Conservation (phyloP, 176 grass and related monocot species). For the Melocanna baccifera region DNA sequence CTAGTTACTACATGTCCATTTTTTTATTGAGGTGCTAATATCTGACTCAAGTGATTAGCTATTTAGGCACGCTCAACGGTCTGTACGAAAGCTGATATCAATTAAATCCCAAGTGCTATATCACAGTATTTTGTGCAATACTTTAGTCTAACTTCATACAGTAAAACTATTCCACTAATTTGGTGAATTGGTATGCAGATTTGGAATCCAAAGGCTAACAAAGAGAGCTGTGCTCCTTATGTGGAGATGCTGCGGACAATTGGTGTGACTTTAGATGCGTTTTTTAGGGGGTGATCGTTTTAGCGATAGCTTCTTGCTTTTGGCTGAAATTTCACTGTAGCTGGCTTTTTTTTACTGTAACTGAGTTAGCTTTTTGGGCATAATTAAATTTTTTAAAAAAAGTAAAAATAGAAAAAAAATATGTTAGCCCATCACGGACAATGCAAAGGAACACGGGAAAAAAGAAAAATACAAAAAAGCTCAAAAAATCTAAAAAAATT, state of each 20-base stretch:
- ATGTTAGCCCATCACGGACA: too few species aligned
- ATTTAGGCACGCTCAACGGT: constrained; percentile 18
- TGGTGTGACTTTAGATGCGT: constrained; percentile 65
- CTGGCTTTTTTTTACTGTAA: too few species aligned
- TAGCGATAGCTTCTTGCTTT: too few species aligned
- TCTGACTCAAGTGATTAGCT: neutral
- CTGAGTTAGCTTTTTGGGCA: too few species aligned
- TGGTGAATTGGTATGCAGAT: constrained; percentile 42
- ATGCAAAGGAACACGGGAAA: too few species aligned
- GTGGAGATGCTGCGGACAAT: constrained; percentile 64
- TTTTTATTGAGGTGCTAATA: neutral
- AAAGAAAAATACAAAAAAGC: too few species aligned
- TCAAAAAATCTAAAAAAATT: too few species aligned
- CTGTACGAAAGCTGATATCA: neutral
- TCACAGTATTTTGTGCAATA: constrained; percentile 45
- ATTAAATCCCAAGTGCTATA: constrained; percentile 22
- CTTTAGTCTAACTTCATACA: constrained; percentile 34
- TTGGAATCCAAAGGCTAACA: constrained; percentile 64
- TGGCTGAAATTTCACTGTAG: too few species aligned
- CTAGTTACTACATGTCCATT: neutral
- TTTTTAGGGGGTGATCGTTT: too few species aligned
- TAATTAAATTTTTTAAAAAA: too few species aligned
- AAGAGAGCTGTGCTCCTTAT: constrained; percentile 52
- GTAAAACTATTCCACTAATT: constrained; percentile 10
- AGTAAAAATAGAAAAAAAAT: too few species aligned